Conservation (phyloP, 192 early-diverging fungal genomes). For the Podila horticola region DNA sequence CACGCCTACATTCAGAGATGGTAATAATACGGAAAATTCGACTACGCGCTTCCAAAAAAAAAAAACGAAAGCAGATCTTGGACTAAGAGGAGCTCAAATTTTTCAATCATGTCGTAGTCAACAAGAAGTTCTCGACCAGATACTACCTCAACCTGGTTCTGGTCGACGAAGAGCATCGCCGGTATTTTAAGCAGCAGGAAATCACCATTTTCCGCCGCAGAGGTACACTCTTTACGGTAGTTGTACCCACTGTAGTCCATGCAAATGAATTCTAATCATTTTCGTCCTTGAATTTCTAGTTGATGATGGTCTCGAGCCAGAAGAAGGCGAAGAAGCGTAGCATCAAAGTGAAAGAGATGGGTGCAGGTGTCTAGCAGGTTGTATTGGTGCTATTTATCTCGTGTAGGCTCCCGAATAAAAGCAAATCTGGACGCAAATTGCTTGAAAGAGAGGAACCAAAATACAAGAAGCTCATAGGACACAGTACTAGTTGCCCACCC, state of each 20-base stretch:
- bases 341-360: background rate
- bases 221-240: slow-evolving; percentile 23
- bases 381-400: background rate
- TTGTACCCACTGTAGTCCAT: background rate
- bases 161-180: slow-evolving; percentile 97
- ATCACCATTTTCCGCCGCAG: slow-evolving; percentile 82
- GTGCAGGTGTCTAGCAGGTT: background rate
- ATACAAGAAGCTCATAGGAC: background rate
- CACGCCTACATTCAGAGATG: slow-evolving; percentile 96
- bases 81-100: background rate
- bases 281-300: slow-evolving; percentile 8
- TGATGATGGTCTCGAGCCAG: slow-evolving; percentile 36
- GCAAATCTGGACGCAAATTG: too few species aligned
- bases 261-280: background rate
- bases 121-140: slow-evolving; percentile 98
- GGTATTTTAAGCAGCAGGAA: slow-evolving; percentile 99
- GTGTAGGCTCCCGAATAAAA: too few species aligned
- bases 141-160: slow-evolving; percentile 98
- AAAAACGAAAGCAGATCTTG: background rate
- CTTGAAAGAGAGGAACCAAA: background rate
- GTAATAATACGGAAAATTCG: slow-evolving; percentile 1
- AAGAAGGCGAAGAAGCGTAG: slow-evolving; percentile 20
- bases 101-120: slow-evolving; percentile 62
- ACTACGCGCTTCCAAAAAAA: background rate
- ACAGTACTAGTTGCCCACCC: background rate